Conservation (phyloP, 106 monocot genomes). For the Acorus gramineus region DNA sequence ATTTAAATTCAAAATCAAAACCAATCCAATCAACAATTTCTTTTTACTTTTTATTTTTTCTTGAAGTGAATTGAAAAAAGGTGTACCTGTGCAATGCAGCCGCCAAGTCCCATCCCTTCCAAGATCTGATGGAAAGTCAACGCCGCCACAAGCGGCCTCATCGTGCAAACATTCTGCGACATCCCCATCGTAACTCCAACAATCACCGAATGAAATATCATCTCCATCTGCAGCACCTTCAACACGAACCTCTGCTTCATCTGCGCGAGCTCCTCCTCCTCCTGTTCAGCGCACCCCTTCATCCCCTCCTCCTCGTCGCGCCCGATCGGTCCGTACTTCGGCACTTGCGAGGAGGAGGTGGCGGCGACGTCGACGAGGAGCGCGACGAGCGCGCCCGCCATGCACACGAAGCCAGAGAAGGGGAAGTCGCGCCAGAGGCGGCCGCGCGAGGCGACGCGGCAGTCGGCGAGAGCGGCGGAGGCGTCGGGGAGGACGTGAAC, state of each 20-base stretch:
- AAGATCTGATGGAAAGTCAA: conserved; percentile 90
- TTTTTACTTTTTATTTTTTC: too few species aligned
- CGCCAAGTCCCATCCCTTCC: conserved; percentile 93
- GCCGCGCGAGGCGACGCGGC: conserved; percentile 52
- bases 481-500: conserved; percentile 97
- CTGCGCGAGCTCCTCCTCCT: conserved; percentile 54
- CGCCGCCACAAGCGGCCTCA: conserved; percentile 69
- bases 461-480: conserved; percentile 62
- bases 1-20: too few species aligned
- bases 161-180: conserved; percentile 90
- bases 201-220: conserved; percentile 90
- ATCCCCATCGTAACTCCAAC: conserved; percentile 92
- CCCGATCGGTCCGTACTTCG: conserved; percentile 13
- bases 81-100: conserved; percentile 93
- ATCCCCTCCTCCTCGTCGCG: conserved; percentile 9
- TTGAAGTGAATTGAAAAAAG: too few species aligned
- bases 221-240: conserved; percentile 88
- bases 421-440: conserved; percentile 87
- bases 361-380: conserved; percentile 83
- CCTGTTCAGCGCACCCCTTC: conserved; percentile 18
- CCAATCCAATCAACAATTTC: too few species aligned
- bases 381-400: conserved; percentile 72
- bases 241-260: conserved; percentile 91
- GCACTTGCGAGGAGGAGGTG: conserved; percentile 30
- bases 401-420: conserved; percentile 71